Evolutionary conservation across 768 basidiomycete species (phyloP).

Genomic region (Cystofilobasidium macerans): DNA sequence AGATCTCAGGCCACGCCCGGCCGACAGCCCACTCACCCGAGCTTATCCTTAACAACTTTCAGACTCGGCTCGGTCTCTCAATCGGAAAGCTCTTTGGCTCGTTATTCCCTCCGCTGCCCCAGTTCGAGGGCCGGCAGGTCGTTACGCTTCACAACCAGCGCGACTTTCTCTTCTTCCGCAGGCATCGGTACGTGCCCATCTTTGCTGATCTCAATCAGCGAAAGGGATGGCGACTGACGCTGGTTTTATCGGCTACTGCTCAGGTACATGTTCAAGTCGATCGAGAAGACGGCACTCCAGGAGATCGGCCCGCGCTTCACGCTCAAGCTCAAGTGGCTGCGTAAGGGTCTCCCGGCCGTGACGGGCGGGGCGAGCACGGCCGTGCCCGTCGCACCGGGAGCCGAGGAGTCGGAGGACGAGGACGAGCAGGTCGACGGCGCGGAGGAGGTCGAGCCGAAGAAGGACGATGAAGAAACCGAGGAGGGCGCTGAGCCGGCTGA

Average conservation of each 20-base stretch:
- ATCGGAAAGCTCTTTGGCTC: slow-evolving; percentile 95
- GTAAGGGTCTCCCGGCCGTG: slow-evolving; percentile 77
- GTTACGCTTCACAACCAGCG: slow-evolving; percentile 95
- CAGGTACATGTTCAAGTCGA: slow-evolving; percentile 83
- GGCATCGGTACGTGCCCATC: slow-evolving; percentile 82
- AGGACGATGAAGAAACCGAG: slow-evolving; percentile 35
- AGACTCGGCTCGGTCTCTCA: slow-evolving; percentile 82
- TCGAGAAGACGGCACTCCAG: slow-evolving; percentile 82
- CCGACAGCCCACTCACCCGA: slow-evolving; percentile 90
- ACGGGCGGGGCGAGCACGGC: slow-evolving; percentile 30
- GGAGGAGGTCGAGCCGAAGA: slow-evolving; percentile 31
- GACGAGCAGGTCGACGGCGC: slow-evolving; percentile 27
- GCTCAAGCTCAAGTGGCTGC: slow-evolving; percentile 77
- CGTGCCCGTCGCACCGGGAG: slow-evolving; percentile 51
- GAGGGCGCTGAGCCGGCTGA: slow-evolving; percentile 34
- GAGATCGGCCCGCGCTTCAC: slow-evolving; percentile 98
- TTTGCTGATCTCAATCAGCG: no score
- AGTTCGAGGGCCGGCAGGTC: slow-evolving; percentile 91
- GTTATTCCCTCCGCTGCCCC: slow-evolving; percentile 84
- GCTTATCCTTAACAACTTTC: slow-evolving; percentile 86
- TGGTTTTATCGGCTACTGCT: not conserved
- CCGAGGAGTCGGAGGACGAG: slow-evolving; percentile 50
- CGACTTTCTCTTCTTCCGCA: slow-evolving; percentile 92
- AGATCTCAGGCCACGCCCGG: slow-evolving; percentile 84
- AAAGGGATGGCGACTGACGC: no score